Conservation (phyloP, 495 filamentous ascomycete genomes). For the Cercophora newfieldiana region DNA sequence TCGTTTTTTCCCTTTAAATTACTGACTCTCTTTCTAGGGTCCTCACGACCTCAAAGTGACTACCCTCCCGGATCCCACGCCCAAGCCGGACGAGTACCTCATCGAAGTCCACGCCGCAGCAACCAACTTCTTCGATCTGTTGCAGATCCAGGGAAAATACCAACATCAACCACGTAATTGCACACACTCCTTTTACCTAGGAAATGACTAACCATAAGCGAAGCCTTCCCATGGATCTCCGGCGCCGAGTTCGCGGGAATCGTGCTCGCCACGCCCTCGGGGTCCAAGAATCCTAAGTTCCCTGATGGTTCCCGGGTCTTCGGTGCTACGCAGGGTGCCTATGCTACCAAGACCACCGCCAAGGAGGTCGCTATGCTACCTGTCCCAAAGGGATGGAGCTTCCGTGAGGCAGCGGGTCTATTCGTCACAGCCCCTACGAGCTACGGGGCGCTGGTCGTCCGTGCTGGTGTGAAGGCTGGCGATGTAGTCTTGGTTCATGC, state of each 20-base stretch:
- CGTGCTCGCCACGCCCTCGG: conserved; percentile 63
- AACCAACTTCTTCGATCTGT: conserved; percentile 93
- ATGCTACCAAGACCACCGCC: conserved; percentile 72
- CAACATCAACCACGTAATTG: conserved; percentile 59
- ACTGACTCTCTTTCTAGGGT: conserved; percentile 50
- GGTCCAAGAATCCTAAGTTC: conserved; percentile 48
- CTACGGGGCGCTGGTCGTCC: conserved; percentile 78
- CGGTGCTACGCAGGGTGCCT: conserved; percentile 82
- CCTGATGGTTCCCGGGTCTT: conserved; percentile 81
- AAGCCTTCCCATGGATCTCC: conserved; percentile 78
- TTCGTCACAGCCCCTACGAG: conserved; percentile 91
- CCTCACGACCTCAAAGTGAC: conserved; percentile 76
- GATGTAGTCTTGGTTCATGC: conserved; percentile 92
- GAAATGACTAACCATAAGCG: conserved; percentile 17
- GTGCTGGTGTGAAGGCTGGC: conserved; percentile 72
- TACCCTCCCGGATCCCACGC: conserved; percentile 69
- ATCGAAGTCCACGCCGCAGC: conserved; percentile 85
- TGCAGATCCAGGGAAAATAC: conserved; percentile 82
- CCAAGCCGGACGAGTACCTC: conserved; percentile 73
- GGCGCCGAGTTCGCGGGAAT: conserved; percentile 85
- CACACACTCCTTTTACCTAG: neutral
- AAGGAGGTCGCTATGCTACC: conserved; percentile 66
- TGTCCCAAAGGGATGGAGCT: conserved; percentile 77
- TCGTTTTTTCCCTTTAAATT: neutral
- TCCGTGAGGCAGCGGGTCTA: conserved; percentile 80